These are phyloP conservation scores for Isoetes engelmannii DNA, from an alignment of 83 land plant genomes.

Conservation along the genomic window DNA sequence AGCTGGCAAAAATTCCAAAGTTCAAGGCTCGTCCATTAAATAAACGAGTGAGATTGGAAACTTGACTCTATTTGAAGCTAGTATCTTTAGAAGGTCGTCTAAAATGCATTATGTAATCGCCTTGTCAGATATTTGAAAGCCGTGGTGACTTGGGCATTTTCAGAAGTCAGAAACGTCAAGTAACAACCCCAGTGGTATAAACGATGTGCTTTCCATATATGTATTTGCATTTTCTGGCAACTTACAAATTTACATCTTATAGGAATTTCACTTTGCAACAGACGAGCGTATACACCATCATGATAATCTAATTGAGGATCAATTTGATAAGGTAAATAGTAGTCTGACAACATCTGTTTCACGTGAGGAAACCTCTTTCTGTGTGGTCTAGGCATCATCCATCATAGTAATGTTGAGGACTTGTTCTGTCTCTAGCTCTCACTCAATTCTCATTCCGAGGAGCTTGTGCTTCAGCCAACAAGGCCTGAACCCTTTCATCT, in stretches of 20 bases:
- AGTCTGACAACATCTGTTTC: neutral
- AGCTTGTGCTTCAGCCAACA: slow-evolving; percentile 3
- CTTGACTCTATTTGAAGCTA: neutral
- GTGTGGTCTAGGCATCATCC: neutral
- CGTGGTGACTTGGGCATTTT: slow-evolving; percentile 36
- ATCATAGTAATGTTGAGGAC: neutral
- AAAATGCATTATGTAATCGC: neutral
- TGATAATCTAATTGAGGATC: slow-evolving; percentile 10
- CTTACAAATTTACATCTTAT: neutral
- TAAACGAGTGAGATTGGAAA: neutral
- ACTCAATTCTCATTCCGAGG: slow-evolving; percentile 12
- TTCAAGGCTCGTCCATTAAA: slow-evolving; percentile 14
- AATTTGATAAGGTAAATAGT: slow-evolving; percentile 22
- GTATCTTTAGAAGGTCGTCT: neutral
- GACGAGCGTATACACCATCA: slow-evolving; percentile 29
- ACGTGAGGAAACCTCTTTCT: neutral
- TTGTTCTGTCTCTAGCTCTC: slow-evolving; percentile 12
- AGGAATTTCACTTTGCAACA: slow-evolving; percentile 42
- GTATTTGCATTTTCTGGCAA: neutral
- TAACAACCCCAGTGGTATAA: slow-evolving; percentile 26
- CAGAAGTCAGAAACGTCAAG: slow-evolving; percentile 32
- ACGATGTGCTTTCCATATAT: neutral
- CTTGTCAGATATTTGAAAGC: slow-evolving; percentile 34
- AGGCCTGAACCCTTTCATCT: slow-evolving; percentile 18
- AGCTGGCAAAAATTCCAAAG: slow-evolving; percentile 11